Evolutionary conservation across 176 grass and related monocot genomes (phyloP).

Genomic region (Lolium multiflorum): DNA sequence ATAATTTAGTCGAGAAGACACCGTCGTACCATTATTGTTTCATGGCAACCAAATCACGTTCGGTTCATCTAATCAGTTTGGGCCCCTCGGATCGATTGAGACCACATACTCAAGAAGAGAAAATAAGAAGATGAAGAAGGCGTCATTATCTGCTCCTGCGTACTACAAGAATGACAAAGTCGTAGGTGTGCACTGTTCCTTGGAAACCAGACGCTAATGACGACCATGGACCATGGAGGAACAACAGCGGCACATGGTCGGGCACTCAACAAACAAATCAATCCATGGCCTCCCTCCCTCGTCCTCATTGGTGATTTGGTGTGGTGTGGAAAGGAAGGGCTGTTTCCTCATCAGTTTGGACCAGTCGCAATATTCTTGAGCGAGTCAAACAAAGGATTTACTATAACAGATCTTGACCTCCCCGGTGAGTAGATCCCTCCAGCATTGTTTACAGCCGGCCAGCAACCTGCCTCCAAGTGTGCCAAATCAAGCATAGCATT

Average conservation of each 20-base stretch:
- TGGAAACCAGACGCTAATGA: constrained; percentile 44
- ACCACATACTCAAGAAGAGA: no score
- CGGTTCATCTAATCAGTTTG: no score
- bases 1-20: no score
- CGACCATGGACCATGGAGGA: constrained; percentile 44
- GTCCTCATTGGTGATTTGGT: background rate
- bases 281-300: background rate
- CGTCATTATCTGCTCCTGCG: constrained; percentile 33
- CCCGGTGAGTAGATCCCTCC: constrained; percentile 28
- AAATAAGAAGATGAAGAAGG: background rate
- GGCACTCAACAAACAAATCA: background rate
- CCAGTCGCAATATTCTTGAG: constrained; percentile 25
- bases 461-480: constrained; percentile 43
- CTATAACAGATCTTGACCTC: constrained; percentile 47
- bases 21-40: no score
- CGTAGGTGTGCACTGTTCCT: constrained; percentile 32
- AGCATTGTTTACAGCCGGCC: constrained; percentile 28
- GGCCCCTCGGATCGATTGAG: no score
- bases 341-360: constrained; percentile 4
- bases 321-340: constrained; percentile 13
- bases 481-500: background rate
- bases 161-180: constrained; percentile 50
- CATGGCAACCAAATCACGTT: no score
- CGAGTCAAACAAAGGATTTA: constrained; percentile 40
- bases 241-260: constrained; percentile 66